Evolutionary conservation across 73 alveolate genomes (phyloP).

Genomic region (Loxodes magnus): DNA sequence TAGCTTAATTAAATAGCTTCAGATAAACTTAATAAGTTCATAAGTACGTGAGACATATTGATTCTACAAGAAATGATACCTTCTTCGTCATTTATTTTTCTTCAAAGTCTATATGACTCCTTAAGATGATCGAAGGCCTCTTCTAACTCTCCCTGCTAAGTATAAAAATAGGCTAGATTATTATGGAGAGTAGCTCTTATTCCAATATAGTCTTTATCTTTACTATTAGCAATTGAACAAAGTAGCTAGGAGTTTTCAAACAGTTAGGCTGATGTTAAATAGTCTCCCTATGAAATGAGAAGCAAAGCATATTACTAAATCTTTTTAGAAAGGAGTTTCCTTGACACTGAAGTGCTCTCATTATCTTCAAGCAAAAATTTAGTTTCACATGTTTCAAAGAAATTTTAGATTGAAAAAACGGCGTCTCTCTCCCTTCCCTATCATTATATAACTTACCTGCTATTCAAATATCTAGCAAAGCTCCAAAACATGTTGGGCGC

Average conservation of each 20-base stretch:
- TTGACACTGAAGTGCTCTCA: background rate
- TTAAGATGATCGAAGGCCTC: constrained; percentile 1
- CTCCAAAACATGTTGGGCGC: constrained; percentile 8
- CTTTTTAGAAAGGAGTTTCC: background rate
- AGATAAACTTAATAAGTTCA: background rate
- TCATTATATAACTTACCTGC: too few species aligned
- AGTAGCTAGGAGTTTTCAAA: background rate
- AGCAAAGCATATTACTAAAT: background rate
- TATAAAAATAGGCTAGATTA: constrained; percentile 1
- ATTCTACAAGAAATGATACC: background rate
- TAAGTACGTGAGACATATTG: constrained; percentile 8
- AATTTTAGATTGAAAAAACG: background rate
- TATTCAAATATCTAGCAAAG: background rate
- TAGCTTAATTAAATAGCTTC: background rate
- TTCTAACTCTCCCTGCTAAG: constrained; percentile 9
- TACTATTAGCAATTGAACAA: background rate
- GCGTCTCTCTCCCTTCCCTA: background rate
- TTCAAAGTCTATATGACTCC: background rate
- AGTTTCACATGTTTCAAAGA: constrained; percentile 2
- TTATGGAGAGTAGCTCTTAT: background rate
- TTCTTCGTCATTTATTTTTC: background rate
- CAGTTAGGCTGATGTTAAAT: background rate
- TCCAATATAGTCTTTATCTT: constrained; percentile 1
- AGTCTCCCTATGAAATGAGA: background rate
- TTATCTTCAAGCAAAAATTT: background rate